Evolutionary conservation across 108 stramenopile genomes (phyloP).

Genomic region (Cyclotella atomus): DNA sequence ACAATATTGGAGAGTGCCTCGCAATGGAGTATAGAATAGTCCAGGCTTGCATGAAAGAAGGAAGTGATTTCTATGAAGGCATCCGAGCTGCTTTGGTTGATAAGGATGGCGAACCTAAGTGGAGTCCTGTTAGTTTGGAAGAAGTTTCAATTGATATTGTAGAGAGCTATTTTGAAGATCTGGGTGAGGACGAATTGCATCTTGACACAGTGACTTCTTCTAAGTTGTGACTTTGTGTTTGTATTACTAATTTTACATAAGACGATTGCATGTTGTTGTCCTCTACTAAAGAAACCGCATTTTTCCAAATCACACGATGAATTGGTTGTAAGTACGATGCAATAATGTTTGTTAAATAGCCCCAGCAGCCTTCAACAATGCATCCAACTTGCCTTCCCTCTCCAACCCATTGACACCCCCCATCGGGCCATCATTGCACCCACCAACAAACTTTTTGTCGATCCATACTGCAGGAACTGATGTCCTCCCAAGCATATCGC

Average conservation of each 20-base stretch:
- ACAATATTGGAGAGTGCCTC: conserved; percentile 63
- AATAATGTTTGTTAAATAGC: too few relatives aligned
- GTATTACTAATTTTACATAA: background rate
- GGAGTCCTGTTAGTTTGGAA: conserved; percentile 66
- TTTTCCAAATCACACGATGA: conserved; percentile 15
- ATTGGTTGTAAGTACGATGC: too few relatives aligned
- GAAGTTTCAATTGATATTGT: conserved; percentile 67
- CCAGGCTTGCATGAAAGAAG: conserved; percentile 59
- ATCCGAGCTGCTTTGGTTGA: conserved; percentile 96
- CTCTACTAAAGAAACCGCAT: background rate
- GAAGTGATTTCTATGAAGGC: conserved; percentile 94
- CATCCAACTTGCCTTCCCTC: conserved; percentile 65
- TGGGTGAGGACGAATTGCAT: conserved; percentile 55
- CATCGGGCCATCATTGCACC: conserved; percentile 89
- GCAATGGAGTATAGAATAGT: conserved; percentile 88
- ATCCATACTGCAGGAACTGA: conserved; percentile 94
- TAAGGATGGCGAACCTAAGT: conserved; percentile 86
- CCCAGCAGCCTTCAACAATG: conserved; percentile 60
- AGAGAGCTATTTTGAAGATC: conserved; percentile 62
- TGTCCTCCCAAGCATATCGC: conserved; percentile 77
- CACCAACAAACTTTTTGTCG: conserved; percentile 80
- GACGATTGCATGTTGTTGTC: background rate
- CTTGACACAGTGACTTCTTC: conserved; percentile 21
- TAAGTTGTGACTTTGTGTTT: conserved; percentile 35
- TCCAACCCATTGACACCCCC: conserved; percentile 74